phyloP scores from a whole-genome alignment of 208 protist species.

The Entamoeba dispar region DNA sequence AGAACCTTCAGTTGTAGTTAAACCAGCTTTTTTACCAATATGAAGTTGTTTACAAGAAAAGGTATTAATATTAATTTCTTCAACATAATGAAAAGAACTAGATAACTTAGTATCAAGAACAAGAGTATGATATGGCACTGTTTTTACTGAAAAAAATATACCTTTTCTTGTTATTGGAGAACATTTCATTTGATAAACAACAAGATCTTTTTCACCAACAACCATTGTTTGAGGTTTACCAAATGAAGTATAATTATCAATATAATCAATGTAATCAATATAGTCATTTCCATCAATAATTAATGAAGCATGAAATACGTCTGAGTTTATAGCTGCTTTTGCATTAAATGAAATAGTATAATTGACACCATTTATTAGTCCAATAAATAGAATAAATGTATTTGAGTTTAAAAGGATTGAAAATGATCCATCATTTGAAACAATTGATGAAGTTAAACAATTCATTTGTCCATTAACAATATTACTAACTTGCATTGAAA shows the following conservation, averaged over 20 bases:
- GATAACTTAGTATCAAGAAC: not conserved
- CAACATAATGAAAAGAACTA: not conserved
- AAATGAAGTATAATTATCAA: not conserved
- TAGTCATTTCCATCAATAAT: not conserved
- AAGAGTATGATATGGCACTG: not conserved
- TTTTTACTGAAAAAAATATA: not conserved
- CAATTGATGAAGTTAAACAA: not conserved
- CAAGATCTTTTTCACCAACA: not conserved
- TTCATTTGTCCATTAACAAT: not conserved
- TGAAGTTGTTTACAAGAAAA: not conserved
- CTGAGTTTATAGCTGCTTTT: no score
- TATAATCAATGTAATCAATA: not conserved
- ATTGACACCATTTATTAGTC: not conserved
- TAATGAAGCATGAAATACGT: not conserved
- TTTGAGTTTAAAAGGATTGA: not conserved
- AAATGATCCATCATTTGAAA: not conserved
- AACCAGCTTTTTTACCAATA: not conserved
- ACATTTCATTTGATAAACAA: not conserved
- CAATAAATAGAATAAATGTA: not conserved
- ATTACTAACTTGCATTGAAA: not conserved
- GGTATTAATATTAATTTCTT: not conserved
- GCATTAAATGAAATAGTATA: not conserved
- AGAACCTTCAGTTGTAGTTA: not conserved
- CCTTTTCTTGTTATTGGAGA: not conserved
- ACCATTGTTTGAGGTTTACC: not conserved